These are phyloP conservation scores for Metschnikowia dekortorum DNA, from an alignment of 805 yeast species.

Conservation along the genomic window DNA sequence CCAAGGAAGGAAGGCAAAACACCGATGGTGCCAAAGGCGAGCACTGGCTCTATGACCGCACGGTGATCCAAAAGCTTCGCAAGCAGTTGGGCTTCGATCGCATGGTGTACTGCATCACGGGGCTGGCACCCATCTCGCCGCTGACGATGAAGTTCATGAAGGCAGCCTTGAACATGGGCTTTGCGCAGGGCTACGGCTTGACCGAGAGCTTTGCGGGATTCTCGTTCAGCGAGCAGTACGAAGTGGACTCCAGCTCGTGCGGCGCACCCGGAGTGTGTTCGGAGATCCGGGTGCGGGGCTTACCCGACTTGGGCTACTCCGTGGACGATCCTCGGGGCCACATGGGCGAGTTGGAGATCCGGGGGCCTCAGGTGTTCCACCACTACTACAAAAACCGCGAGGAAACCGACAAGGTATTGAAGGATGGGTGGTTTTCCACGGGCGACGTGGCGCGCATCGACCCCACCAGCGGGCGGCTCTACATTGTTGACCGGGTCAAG, in stretches of 20 bases:
- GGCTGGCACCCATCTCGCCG: conserved; percentile 69
- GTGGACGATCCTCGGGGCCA: conserved; percentile 22
- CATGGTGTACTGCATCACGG: conserved; percentile 26
- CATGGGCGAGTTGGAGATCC: conserved; percentile 56
- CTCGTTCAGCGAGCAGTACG: conserved; percentile 37
- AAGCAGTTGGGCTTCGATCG: conserved; percentile 34
- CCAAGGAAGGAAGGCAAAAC: conserved; percentile 17
- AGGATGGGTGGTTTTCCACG: conserved; percentile 49
- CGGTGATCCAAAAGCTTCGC: conserved; percentile 12
- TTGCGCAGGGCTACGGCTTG: conserved; percentile 70
- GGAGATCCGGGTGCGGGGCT: conserved; percentile 53
- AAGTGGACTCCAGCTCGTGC: conserved; percentile 49
- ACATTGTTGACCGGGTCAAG: conserved; percentile 64
- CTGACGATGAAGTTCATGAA: conserved; percentile 59
- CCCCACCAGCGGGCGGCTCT: conserved; percentile 45
- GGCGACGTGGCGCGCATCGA: conserved; percentile 43
- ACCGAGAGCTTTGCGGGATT: conserved; percentile 63
- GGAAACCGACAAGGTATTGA: conserved; percentile 51
- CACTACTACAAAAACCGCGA: conserved; percentile 54
- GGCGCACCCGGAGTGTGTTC: conserved; percentile 55
- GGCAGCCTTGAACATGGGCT: conserved; percentile 55
- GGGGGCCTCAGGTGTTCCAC: conserved; percentile 61
- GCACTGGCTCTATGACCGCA: conserved; percentile 18
- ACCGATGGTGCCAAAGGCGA: conserved; percentile 17
- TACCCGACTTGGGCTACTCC: conserved; percentile 57